Evolutionary conservation across 2,329 filamentous ascomycete species (phyloP).

Genomic region (Arthrocladium fulminans): DNA sequence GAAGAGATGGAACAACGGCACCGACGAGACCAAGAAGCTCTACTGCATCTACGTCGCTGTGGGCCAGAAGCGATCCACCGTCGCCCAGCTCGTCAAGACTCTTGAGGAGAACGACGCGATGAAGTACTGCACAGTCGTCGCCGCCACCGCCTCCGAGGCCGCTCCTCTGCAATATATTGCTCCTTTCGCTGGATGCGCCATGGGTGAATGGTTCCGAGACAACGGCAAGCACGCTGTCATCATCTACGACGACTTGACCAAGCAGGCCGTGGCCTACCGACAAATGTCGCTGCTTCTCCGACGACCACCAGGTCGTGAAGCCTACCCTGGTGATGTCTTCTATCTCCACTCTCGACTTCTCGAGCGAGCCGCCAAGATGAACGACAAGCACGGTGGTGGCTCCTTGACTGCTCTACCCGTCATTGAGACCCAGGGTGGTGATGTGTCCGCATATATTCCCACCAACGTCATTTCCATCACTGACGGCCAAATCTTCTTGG

Average conservation of each 20-base stretch:
- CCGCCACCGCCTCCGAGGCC: slow-evolving; percentile 94
- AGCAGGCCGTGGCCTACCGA: slow-evolving; percentile 96
- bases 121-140: slow-evolving; percentile 93
- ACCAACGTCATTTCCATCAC: slow-evolving; percentile 99
- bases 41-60: slow-evolving; percentile 99
- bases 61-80: slow-evolving; percentile 98
- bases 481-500: slow-evolving; percentile 99
- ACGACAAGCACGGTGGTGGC: slow-evolving; percentile 85
- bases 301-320: slow-evolving; percentile 97
- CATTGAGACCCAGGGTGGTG: slow-evolving; percentile 99
- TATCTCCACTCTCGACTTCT: slow-evolving; percentile 98
- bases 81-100: slow-evolving; percentile 98
- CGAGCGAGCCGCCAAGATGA: slow-evolving; percentile 99
- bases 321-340: slow-evolving; percentile 98
- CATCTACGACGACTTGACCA: slow-evolving; percentile 90
- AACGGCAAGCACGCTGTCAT: slow-evolving; percentile 81
- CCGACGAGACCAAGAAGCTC: slow-evolving; percentile 94
- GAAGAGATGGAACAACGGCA: slow-evolving; percentile 87
- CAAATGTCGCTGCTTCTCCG: slow-evolving; percentile 98
- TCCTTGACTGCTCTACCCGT: slow-evolving; percentile 94
- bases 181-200: slow-evolving; percentile 69
- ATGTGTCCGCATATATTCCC: slow-evolving; percentile 99
- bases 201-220: slow-evolving; percentile 70
- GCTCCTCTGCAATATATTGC: slow-evolving; percentile 90
- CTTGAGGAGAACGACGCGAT: slow-evolving; percentile 99